Evolutionary conservation across 2,329 filamentous ascomycete species (phyloP), one percentile per base, ranked within the genome.

Genomic region (Plectosphaerella cucumerina): DNA sequence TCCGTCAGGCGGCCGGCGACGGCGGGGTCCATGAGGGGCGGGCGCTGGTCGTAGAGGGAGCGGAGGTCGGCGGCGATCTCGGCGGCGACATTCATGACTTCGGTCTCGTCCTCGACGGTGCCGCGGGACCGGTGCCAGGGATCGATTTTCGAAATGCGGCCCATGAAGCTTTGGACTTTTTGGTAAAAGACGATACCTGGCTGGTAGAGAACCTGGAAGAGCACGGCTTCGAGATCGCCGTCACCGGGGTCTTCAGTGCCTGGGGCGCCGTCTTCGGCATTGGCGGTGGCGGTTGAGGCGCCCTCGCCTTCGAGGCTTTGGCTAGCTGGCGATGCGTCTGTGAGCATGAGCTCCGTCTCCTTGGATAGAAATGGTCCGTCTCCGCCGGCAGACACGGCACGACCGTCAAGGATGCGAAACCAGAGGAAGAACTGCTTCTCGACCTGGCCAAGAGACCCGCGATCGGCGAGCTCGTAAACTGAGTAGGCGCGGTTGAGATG

Each of bases 151-250:
- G 78, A 77, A 45, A 82, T 80, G 5, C 76, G 70, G 2, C 78
- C 78, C 66, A 80, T 80, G 58, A 81, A 80, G 33, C 73, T 77
- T 58, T 80, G 78, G 0, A 81, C 76, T 53, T 80, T 78, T 50
- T 82, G 78, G 55, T 78, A 82, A 60, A 83, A 82, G 3, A 77
- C 65, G 18, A 80, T 73, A 0, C 77, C 77, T 0, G 77, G 78
- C n/a, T 78, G 74, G 54, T 79, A 80, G 3, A 81, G 61, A 0
- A 77, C 70, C 52, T 81, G 76, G 52, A 80, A 81, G 0, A 82
- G 63, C 2, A 77, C 71, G 39, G 81, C 75, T 46, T 80, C 74
- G 12, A 71, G 70, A 46, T 73, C 70, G 11, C 63, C 59, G 20
- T 70, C 63, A 1, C 60, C 52, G 3, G 50, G 14, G 31, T 56